Percentiles rank a stretch among this genome's conserved stretches.
phyloP scores from a whole-genome alignment of 2,329 filamentous ascomycete species.

The Fusarium brachygibbosum region DNA sequence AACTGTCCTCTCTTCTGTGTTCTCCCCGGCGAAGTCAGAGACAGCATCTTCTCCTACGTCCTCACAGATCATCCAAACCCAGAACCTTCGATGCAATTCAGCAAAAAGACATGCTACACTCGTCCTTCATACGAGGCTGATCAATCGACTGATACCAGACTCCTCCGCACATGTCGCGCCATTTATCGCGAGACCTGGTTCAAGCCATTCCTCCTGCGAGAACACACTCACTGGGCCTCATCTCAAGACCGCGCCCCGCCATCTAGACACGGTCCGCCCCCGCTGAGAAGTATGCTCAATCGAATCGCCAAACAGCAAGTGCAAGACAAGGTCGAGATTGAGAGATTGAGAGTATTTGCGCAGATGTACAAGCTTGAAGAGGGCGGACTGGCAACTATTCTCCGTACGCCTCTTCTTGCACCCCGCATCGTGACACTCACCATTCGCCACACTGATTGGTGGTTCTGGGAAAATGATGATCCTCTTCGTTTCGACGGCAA shows the following conservation, averaged over 20 bases:
- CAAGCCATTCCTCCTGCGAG: constrained; percentile 56
- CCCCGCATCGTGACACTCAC: constrained; percentile 59
- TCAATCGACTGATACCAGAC: constrained; percentile 52
- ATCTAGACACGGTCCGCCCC: background rate
- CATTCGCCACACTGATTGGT: constrained; percentile 61
- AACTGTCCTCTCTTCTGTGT: constrained; percentile 52
- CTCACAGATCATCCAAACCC: constrained; percentile 57
- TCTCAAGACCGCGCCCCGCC: constrained; percentile 50
- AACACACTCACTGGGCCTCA: constrained; percentile 58
- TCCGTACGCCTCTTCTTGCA: constrained; percentile 49
- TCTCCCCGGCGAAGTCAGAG: constrained; percentile 64
- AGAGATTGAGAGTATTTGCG: constrained; percentile 57
- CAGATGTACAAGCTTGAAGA: constrained; percentile 58
- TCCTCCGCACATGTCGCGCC: constrained; percentile 60
- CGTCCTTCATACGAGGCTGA: constrained; percentile 59
- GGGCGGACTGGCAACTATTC: constrained; percentile 45
- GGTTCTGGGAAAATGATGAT: constrained; percentile 30
- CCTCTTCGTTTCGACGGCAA: constrained; percentile 53
- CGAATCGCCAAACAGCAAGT: constrained; percentile 43
- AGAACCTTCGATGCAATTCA: constrained; percentile 46
- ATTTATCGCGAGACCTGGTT: constrained; percentile 60
- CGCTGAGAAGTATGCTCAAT: constrained; percentile 24
- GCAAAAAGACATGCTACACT: constrained; percentile 53
- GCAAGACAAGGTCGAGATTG: constrained; percentile 46
- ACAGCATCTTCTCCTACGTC: constrained; percentile 60